Base-by-base conservation (phyloP, 441 rosid genomes). In the Viola pubescens region DNA sequence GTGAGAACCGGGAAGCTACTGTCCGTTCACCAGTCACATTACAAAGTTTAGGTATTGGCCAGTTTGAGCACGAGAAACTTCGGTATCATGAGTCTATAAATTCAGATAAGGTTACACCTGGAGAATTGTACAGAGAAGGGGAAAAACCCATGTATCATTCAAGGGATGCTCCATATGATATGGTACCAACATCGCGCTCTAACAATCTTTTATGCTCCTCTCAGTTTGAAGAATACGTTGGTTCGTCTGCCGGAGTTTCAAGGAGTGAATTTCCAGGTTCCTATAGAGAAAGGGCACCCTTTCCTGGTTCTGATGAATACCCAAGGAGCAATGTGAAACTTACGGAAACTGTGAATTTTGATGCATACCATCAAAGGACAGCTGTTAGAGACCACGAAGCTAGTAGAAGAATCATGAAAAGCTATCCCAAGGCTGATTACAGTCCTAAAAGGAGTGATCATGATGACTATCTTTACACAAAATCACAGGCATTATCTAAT, bases 241-340 rank as follows among this genome's bases (percentile, higher is more conserved):
- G 77, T 49, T 42, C 81, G 49, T 76, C 85, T 58, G 64, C 75
- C 43, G 71, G 64, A 55, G 55, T 55, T 67, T 60, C 70, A 42
- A 65, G 77, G 70, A 66, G 62, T 61, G 80, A 74, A 60, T 61
- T 68, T 58, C 56, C 61, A 50, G 46, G 61, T 68, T 67, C 81
- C 9, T 75, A 67, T 52, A 62, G 52, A 58, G 76, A 73, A 64
- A 74, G 65, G 55, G 61, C 63, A 56, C 61, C 78, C 45, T 62
- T 73, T 43, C 65, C 66, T 62, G 59, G 66, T 60, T 61, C 74
- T 6, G 73, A 72, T 69, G 84, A 77, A 40, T 72, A 73, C 72
- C 56, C 70, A 42, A 69, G 71, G 67, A 64, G 67, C 65, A 65
- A 54, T 54, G 62, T 68, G 52, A 75, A 75, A 67, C 49, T 71